These are phyloP conservation scores for Trichomonas gallinae DNA, from an alignment of 208 protist species.

Conservation along the genomic window DNA sequence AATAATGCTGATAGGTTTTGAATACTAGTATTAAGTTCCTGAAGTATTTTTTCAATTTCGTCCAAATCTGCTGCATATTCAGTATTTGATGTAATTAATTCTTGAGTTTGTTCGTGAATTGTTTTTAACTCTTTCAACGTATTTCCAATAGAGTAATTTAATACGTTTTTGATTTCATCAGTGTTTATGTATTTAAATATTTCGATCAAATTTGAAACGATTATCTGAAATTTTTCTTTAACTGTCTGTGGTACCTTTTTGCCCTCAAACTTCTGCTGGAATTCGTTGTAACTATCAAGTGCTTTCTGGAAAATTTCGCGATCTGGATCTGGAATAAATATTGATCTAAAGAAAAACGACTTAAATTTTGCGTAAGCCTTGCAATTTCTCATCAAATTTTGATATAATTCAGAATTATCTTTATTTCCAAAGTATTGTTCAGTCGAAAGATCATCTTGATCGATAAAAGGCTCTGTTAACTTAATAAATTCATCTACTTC, in stretches of 20 bases:
- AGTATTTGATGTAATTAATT: not conserved
- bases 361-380: not conserved
- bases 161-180: not conserved
- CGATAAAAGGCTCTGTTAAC: not conserved
- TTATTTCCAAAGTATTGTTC: not conserved
- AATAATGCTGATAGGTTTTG: not conserved
- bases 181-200: not conserved
- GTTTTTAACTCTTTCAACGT: not conserved
- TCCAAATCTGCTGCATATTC: not conserved
- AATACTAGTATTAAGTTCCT: not conserved
- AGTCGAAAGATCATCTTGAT: not conserved
- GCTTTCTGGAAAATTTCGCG: not conserved
- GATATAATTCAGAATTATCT: not conserved
- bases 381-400: not conserved
- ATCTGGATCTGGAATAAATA: not conserved
- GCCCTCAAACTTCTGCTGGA: not conserved
- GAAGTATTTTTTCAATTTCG: not conserved
- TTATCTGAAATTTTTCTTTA: not conserved
- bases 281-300: not conserved
- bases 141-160: not conserved
- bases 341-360: not conserved
- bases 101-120: not conserved
- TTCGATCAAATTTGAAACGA: not conserved
- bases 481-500: not conserved
- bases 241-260: not conserved